Conservation (phyloP, 306 rosid genomes). For the Potentilla sterilis region DNA sequence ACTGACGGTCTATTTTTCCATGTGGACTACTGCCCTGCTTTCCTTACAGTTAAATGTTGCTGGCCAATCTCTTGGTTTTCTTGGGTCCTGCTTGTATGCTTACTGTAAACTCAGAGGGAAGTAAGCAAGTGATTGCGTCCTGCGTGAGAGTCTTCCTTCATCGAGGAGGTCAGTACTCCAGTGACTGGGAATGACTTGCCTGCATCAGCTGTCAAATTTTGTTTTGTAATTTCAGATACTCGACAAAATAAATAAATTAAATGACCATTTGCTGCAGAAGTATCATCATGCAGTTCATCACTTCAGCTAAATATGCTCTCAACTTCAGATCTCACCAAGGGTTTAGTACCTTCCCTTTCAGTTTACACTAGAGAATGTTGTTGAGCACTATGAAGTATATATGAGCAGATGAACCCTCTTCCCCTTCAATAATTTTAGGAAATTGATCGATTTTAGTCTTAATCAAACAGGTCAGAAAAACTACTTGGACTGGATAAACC, state of each 20-base stretch:
- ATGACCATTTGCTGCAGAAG: background rate
- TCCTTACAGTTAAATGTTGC: constrained; percentile 51
- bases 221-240: constrained; percentile 6
- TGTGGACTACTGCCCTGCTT: constrained; percentile 6
- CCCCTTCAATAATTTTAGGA: background rate
- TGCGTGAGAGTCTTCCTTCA: constrained; percentile 8
- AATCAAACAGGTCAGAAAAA: background rate
- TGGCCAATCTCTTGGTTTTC: constrained; percentile 65
- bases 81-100: constrained; percentile 76
- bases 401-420: background rate
- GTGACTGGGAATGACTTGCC: constrained; percentile 26
- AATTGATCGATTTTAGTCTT: background rate
- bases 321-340: background rate
- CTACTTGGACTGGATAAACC: background rate
- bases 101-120: constrained; percentile 57
- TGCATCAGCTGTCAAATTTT: constrained; percentile 18
- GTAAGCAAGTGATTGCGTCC: constrained; percentile 26
- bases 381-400: background rate
- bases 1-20: constrained; percentile 10
- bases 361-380: background rate
- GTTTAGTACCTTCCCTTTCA: background rate
- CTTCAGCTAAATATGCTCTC: background rate
- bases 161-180: background rate
- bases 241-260: background rate
- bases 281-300: background rate